A percentile compares a stretch with the other conserved stretches of the same genome.
phyloP scores from a whole-genome alignment of 345 rosid genomes.

The Populus euphratica region DNA sequence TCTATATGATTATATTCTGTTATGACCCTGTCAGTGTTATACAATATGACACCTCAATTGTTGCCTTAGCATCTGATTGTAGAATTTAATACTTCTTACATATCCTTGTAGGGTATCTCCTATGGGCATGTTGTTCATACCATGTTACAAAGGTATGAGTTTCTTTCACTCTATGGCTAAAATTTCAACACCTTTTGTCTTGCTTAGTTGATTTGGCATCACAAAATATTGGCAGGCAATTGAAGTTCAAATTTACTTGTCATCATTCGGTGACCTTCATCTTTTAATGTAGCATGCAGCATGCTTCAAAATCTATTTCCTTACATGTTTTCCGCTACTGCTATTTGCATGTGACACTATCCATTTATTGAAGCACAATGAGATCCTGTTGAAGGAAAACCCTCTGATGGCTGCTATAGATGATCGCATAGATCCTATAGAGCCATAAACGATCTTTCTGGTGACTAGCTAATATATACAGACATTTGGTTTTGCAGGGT shows the following conservation, averaged over 20 bases:
- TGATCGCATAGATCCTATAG: neutral
- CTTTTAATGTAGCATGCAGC: neutral
- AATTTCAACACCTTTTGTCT: neutral
- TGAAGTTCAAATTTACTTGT: neutral
- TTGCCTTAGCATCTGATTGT: conserved; percentile 1
- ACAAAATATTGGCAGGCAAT: neutral
- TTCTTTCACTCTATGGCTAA: neutral
- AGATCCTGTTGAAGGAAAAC: neutral
- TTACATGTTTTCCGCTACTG: neutral
- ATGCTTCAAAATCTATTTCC: neutral
- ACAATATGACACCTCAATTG: neutral
- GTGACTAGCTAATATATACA: neutral
- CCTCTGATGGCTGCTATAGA: neutral
- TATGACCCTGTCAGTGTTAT: neutral
- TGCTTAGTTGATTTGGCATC: neutral
- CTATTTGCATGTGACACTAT: neutral
- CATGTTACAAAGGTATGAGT: conserved; percentile 83
- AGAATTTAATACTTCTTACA: neutral
- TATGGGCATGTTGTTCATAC: conserved; percentile 97
- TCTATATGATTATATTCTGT: neutral
- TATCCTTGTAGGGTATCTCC: conserved; percentile 68
- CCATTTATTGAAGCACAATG: neutral
- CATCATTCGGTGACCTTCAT: neutral
- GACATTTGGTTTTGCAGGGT: conserved; percentile 53
- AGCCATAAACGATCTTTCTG: neutral